Percentiles rank a stretch among this genome's conserved stretches.
phyloP scores from a whole-genome alignment of 768 basidiomycete species.

The Tulasnella sp. region DNA sequence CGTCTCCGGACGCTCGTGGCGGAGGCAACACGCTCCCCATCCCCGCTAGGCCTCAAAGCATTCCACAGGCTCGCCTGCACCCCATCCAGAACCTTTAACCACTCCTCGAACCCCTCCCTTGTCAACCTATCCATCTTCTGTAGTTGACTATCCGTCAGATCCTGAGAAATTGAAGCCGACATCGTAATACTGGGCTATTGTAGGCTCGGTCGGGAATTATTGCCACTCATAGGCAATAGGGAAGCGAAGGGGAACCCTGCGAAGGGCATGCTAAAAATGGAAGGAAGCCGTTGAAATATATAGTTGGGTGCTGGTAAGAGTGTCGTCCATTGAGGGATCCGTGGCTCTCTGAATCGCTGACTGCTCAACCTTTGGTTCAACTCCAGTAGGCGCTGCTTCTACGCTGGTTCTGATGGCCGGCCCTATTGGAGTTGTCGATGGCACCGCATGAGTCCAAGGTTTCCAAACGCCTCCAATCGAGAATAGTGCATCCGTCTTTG shows the following conservation, averaged over 20 bases:
- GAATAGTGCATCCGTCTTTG: slow-evolving; percentile 11
- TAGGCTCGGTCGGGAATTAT: slow-evolving; percentile 3
- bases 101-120: slow-evolving; percentile 74
- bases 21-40: slow-evolving; percentile 60
- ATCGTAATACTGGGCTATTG: background rate
- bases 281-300: slow-evolving; percentile 15
- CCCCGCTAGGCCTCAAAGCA: slow-evolving; percentile 72
- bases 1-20: too few relatives aligned
- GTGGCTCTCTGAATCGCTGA: too few relatives aligned
- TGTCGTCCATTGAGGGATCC: too few relatives aligned
- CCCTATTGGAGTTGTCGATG: slow-evolving; percentile 25
- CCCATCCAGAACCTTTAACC: slow-evolving; percentile 64
- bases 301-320: background rate
- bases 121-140: slow-evolving; percentile 54
- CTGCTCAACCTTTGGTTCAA: too few relatives aligned
- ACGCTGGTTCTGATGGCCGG: slow-evolving; percentile 16
- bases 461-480: slow-evolving; percentile 21
- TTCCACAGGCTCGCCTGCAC: slow-evolving; percentile 61
- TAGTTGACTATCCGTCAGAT: slow-evolving; percentile 52
- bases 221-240: slow-evolving; percentile 13
- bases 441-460: slow-evolving; percentile 19
- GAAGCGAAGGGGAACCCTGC: slow-evolving; percentile 6
- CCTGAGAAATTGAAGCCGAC: slow-evolving; percentile 31
- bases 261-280: background rate
- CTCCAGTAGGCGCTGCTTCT: too few relatives aligned